Base-by-base conservation (phyloP, 2,329 filamentous ascomycete genomes). In the Aspergillus fructus region DNA sequence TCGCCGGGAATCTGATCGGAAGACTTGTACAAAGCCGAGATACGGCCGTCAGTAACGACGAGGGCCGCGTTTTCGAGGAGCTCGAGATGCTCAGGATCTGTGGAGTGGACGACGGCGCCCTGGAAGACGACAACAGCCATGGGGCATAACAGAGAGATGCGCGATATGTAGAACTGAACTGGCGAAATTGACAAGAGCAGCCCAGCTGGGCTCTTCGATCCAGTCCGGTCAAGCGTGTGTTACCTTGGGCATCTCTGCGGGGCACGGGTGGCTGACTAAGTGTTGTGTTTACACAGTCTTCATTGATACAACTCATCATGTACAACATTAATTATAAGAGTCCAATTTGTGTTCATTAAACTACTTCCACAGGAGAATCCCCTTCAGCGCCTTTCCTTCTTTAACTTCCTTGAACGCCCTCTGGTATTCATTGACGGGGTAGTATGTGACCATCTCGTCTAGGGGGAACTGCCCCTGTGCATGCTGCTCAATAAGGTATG, bases 401-500 rank as follows among this genome's bases (percentile, higher is more conserved):
- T 63, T 61, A 47, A 71, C 66, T 43, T 73, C 69, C 17, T 64
- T 48, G 17, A 68, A 59, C 3, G 68, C 67, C 48, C 50, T 39
- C 40, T 60, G 61, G 21, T 64, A 66, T 3, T 71, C 64, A 17
- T 63, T 62, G 13, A 74, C 75, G 45, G 73, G 60, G 64, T 81
- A 79, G 7, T 73, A 71, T 65, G 76, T 78, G 59, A 78, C 71
- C 39, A 82, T 57, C 60, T 76, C 74, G 37, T 82, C 76, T 17
- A 82, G 71, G 0, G 79, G 79, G 53, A 83, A 80, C 58, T 71
- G 76, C 9, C 79, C 80, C 54, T 78, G 70, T 3, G 69, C 63
- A 59, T 79, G 78, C 76, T 79, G 80, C 51, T 77, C 64, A n/a
- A 82, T 78, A 73, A 82, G 71, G 62, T 78, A 71, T 0, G 80